Base-by-base conservation (phyloP, 2,329 filamentous ascomycete genomes). In the Fusarium sp. region DNA sequence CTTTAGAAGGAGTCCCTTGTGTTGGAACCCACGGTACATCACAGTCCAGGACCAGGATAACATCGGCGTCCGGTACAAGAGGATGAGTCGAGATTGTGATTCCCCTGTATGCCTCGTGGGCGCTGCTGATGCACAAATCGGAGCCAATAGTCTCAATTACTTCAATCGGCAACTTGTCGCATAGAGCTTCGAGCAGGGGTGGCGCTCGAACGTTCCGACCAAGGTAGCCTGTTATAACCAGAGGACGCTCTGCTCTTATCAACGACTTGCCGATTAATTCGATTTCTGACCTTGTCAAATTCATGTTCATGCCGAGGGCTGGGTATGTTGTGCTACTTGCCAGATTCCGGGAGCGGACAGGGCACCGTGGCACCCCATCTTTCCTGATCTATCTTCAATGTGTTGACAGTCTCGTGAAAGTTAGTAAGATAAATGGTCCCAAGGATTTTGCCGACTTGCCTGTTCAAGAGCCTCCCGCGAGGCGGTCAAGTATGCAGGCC, bases 401-500 rank as follows among this genome's bases (percentile, higher is more conserved):
- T 37, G 9, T 58, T 58, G 20, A 43, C 6, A 16, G 48, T 66
- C 0, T 59, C 32, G 39, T 50, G 18, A 5, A 66, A 60, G 1
- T 72, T 68, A 3, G 69, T 23, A n/a, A 45, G 35, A 37, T 37
- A 16, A 3, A 37, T 37, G 11, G 11, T 37, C 35, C 13, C 35
- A 5, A 14, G 35, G 35, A 37, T 13, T 14, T 37, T 37, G 35
- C 35, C 35, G 35, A 37, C 35, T 37, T 37, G 35, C 71, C 1
- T 71, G 72, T 23, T 80, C 79, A 10, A 80, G 72, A 0, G 72
- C 66, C 41, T 81, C 79, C 0, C 79, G 76, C 3, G 72, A 72
- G 3, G 76, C 79, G 64, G 78, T 79, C 4, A 81, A 63, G 32
- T 81, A 81, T 0, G 70, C 35, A 1, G 79, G 79, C 0, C 79